phyloP scores from a whole-genome alignment of 306 rosid genomes.

The Rosa persica region DNA sequence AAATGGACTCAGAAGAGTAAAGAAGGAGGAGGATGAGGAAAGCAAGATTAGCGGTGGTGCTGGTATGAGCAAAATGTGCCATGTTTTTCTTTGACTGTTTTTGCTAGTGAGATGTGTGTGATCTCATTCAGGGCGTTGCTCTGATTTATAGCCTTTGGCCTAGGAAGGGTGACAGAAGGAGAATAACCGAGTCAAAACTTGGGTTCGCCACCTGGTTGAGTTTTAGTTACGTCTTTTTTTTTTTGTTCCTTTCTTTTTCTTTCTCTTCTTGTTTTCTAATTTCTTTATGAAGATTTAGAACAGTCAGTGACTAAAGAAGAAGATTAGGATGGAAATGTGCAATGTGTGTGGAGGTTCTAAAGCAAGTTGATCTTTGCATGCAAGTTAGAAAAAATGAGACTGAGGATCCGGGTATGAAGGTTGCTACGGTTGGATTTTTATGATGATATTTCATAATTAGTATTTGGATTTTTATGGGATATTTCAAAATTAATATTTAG shows the following conservation, averaged over 20 bases:
- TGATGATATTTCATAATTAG: background rate
- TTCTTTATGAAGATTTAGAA: background rate
- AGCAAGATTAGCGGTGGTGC: conserved; percentile 20
- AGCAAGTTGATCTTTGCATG: conserved; percentile 3
- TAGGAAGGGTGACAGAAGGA: background rate
- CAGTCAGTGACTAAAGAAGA: background rate
- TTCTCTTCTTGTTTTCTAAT: background rate
- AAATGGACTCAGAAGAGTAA: background rate
- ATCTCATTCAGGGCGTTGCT: background rate
- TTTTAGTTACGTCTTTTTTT: background rate
- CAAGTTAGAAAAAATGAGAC: background rate
- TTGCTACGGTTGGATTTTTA: background rate
- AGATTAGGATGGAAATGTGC: conserved; percentile 2
- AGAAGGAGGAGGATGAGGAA: conserved; percentile 16
- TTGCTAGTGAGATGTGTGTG: background rate
- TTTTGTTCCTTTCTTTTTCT: background rate
- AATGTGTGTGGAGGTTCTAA: conserved; percentile 6
- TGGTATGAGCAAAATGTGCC: conserved; percentile 8
- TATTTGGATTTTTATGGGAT: background rate
- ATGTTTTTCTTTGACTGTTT: conserved; percentile 14
- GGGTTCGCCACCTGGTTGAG: background rate
- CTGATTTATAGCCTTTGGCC: background rate
- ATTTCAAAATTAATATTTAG: too few relatives aligned
- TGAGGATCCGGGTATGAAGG: background rate
- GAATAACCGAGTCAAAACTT: conserved; percentile 1